Evolutionary conservation across 208 protist genomes (phyloP).

Genomic region (Perkinsela sp.): DNA sequence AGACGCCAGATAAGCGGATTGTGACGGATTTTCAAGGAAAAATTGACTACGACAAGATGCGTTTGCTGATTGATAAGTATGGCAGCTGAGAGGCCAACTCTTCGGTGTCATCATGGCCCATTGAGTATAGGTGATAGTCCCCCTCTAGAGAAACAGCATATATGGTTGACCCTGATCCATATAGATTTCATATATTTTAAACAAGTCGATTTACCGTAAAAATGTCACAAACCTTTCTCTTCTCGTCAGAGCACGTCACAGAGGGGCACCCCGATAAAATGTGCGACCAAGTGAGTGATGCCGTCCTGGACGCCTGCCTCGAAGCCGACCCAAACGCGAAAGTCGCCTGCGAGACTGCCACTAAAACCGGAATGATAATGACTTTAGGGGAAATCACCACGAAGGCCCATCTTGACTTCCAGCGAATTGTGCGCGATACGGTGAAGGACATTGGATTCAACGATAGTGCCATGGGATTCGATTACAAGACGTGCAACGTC

Average conservation of each 20-base stretch:
- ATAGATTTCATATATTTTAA: too few species aligned
- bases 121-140: too few species aligned
- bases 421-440: slow-evolving; percentile 79
- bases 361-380: slow-evolving; percentile 95
- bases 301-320: slow-evolving; percentile 95
- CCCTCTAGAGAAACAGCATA: too few species aligned
- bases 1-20: too few species aligned
- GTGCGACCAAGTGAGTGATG: slow-evolving; percentile 97
- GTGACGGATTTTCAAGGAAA: too few species aligned
- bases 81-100: too few species aligned
- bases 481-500: slow-evolving; percentile 93
- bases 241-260: slow-evolving; percentile 96
- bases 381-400: slow-evolving; percentile 98
- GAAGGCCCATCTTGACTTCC: slow-evolving; percentile 83
- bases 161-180: too few species aligned
- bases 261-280: slow-evolving; percentile 98
- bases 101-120: too few species aligned
- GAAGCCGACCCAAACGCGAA: slow-evolving; percentile 79
- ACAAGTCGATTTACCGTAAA: too few species aligned
- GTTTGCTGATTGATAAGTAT: too few species aligned
- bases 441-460: slow-evolving; percentile 94
- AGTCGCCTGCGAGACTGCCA: slow-evolving; percentile 91
- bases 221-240: slow-evolving; percentile 54
- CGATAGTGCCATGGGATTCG: slow-evolving; percentile 69
- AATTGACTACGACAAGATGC: too few species aligned